These are phyloP conservation scores for Trebouxia sp. DNA, from an alignment of 139 green algal genomes.

Conservation along the genomic window DNA sequence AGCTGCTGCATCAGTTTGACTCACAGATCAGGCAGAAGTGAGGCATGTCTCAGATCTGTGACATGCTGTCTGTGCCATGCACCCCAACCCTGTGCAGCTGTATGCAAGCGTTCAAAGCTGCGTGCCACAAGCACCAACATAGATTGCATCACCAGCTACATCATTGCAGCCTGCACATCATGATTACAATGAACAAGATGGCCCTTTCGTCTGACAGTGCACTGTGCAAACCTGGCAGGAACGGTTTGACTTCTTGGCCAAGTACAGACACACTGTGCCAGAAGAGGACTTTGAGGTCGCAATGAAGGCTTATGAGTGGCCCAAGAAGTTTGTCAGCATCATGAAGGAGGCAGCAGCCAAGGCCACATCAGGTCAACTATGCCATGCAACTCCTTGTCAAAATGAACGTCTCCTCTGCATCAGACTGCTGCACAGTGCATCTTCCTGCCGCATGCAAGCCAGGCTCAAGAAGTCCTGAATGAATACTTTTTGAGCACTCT, in stretches of 20 bases:
- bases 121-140: neutral
- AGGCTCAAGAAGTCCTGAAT: too few relatives aligned
- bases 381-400: too few relatives aligned
- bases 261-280: constrained; percentile 44
- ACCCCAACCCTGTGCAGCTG: neutral
- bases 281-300: constrained; percentile 73
- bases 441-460: neutral
- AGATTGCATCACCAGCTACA: too few relatives aligned
- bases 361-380: constrained; percentile 32
- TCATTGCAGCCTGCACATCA: too few relatives aligned
- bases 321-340: constrained; percentile 65
- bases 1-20: too few relatives aligned
- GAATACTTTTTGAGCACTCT: too few relatives aligned
- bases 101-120: neutral
- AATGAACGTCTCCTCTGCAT: too few relatives aligned
- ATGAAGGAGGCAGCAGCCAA: constrained; percentile 69
- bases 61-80: too few relatives aligned
- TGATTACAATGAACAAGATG: too few relatives aligned
- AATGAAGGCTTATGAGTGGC: constrained; percentile 77
- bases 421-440: neutral
- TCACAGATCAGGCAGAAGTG: neutral
- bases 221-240: constrained; percentile 3
- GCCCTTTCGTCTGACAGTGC: too few relatives aligned
- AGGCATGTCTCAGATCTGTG: too few relatives aligned
- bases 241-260: constrained; percentile 40